phyloP scores from a whole-genome alignment of 768 basidiomycete species.

The Podaxis sp. region DNA sequence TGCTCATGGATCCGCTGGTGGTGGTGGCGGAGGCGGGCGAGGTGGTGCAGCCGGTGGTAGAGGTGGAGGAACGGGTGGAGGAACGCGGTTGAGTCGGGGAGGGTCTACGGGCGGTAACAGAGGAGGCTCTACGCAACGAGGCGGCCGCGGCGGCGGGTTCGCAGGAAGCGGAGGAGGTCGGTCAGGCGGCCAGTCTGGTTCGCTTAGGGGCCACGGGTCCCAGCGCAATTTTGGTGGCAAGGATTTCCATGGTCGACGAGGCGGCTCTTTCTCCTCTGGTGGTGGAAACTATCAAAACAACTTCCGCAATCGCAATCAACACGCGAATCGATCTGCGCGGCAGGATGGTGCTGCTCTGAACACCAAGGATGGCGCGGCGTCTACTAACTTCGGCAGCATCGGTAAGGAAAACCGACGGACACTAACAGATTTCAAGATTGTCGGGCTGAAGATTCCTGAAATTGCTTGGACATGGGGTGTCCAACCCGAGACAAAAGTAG shows the following conservation, averaged over 20 bases:
- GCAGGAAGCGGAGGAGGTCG: conserved; percentile 38
- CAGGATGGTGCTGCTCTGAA: conserved; percentile 42
- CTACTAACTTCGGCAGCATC: conserved; percentile 37
- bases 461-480: conserved; percentile 87
- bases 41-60: conserved; percentile 40
- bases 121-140: conserved; percentile 37
- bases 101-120: conserved; percentile 44
- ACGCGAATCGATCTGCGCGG: conserved; percentile 36
- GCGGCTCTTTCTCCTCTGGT: conserved; percentile 59
- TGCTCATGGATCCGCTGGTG: conserved; percentile 24
- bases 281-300: conserved; percentile 40
- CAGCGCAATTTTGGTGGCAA: conserved; percentile 63
- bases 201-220: conserved; percentile 59
- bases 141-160: conserved; percentile 39
- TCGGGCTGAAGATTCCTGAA: conserved; percentile 81
- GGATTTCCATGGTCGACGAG: conserved; percentile 61
- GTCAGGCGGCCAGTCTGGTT: conserved; percentile 38
- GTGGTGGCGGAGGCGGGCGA: conserved; percentile 29
- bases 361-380: conserved; percentile 45
- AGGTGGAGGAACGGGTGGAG: conserved; percentile 42
- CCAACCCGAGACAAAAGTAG: conserved; percentile 29
- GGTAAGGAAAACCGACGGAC: conserved; percentile 89
- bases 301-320: conserved; percentile 63
- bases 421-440: conserved; percentile 96
- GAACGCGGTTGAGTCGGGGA: conserved; percentile 48